Evolutionary conservation across 2,329 filamentous ascomycete genomes (phyloP).

Genomic region (Trichophyton benhamiae): DNA sequence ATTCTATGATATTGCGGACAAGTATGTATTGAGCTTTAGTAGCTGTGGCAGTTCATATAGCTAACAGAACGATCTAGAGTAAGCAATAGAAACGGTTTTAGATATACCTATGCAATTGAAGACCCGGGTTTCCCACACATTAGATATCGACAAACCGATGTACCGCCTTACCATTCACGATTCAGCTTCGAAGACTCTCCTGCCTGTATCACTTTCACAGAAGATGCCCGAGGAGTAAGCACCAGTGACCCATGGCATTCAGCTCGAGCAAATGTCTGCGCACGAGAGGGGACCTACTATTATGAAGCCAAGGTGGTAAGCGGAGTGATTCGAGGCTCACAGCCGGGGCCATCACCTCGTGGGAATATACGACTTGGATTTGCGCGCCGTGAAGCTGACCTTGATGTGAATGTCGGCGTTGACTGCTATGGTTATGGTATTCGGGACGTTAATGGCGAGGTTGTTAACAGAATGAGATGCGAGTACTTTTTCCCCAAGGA

Average conservation of each 20-base stretch:
- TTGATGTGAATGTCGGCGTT: conserved; percentile 55
- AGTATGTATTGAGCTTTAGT: conserved; percentile 12
- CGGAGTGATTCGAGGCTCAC: conserved; percentile 37
- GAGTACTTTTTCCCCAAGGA: conserved; percentile 73
- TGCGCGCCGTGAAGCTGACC: conserved; percentile 35
- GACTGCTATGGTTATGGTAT: conserved; percentile 95
- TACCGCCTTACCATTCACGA: conserved; percentile 67
- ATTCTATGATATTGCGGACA: conserved; percentile 34
- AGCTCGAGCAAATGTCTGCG: conserved; percentile 78
- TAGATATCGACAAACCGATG: conserved; percentile 81
- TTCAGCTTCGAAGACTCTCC: conserved; percentile 91
- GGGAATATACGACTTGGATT: conserved; percentile 40
- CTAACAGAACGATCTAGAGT: conserved; percentile 26
- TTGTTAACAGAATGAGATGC: conserved; percentile 86
- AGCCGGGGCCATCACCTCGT: conserved; percentile 19
- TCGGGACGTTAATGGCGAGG: conserved; percentile 78
- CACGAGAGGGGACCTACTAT: conserved; percentile 80
- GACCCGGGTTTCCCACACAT: conserved; percentile 80
- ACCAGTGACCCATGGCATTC: conserved; percentile 90
- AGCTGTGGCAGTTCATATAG: background rate
- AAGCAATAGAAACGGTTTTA: conserved; percentile 60
- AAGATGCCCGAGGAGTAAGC: conserved; percentile 62
- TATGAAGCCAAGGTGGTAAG: conserved; percentile 85
- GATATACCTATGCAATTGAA: conserved; percentile 82
- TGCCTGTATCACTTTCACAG: conserved; percentile 70